Evolutionary conservation across 805 yeast genomes (phyloP), one percentile per base, ranked within the genome.

Genomic region (Cyberlindnera euphorbiae): DNA sequence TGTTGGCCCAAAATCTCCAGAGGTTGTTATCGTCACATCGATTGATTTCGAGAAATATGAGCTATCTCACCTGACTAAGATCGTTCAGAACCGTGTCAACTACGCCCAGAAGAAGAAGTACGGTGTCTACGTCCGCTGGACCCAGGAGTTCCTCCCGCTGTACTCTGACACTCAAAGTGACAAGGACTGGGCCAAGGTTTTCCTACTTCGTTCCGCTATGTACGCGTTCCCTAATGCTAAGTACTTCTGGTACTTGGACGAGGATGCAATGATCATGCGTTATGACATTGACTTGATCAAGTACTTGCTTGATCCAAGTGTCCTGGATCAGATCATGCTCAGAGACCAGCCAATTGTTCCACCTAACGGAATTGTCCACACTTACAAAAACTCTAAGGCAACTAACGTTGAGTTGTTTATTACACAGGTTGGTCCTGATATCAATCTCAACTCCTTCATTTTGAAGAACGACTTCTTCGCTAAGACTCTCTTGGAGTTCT

Each of bases 211-310:
- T 42, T 93, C 89, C 28, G 97, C 97, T n/a, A 78, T 90, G 81
- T 76, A 75, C 57, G 93, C 95, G 0, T 88, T 88, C 66, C 97
- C 97, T 1, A 67, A 79, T 32, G 83, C 96, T n/a, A 77, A 85
- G 56, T 82, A 86, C 68, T 80, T 89, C 53, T 85, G 97, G 93
- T 89, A 78, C 53, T 55, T 93, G 29, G 96, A 86, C 56, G 75
- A 83, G 46, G 77, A 81, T 51, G 77, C 90, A 0, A 60, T 87
- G 35, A 78, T 90, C 39, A 82, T 84, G 86, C 75, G 85, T 42
- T 64, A 77, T 39, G 72, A 73, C 34, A 65, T 81, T 26, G 76
- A 84, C 41, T 52, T 90, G 23, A 62, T 71, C 31, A 64, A 74
- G 16, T 77, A 81, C 45, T 56, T 90, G 29, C 59, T 86, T 35